phyloP scores from a whole-genome alignment of 441 rosid genomes.

The Syzygium malaccense region DNA sequence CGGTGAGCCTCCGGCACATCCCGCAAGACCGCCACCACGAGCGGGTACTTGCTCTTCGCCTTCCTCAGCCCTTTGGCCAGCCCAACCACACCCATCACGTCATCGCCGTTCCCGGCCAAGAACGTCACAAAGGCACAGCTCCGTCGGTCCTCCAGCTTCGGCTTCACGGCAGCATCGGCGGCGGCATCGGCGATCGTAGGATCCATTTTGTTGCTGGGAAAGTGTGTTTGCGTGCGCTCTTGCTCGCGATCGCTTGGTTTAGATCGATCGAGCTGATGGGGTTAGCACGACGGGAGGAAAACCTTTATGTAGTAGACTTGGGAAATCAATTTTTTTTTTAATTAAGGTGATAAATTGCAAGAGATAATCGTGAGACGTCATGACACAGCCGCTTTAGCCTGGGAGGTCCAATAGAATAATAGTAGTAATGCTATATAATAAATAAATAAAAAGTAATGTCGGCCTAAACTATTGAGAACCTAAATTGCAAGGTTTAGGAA shows the following conservation, averaged over 20 bases:
- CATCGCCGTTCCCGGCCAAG: background rate
- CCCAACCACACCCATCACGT: background rate
- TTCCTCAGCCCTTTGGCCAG: background rate
- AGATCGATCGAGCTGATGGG: background rate
- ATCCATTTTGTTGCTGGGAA: background rate
- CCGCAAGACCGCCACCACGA: background rate
- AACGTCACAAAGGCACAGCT: background rate
- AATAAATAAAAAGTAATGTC: too few relatives aligned
- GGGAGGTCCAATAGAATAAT: too few relatives aligned
- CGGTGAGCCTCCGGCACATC: background rate
- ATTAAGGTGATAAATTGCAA: background rate
- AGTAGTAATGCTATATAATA: too few relatives aligned
- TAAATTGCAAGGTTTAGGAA: background rate
- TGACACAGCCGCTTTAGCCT: too few relatives aligned
- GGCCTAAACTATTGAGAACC: background rate
- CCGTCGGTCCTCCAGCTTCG: background rate
- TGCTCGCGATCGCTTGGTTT: background rate
- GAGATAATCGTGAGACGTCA: background rate
- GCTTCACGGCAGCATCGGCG: background rate
- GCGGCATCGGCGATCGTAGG: background rate
- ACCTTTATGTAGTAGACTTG: background rate
- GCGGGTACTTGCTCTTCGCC: background rate
- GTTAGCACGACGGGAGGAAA: background rate
- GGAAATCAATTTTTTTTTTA: background rate
- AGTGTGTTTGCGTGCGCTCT: background rate